A percentile compares a stretch with the other conserved stretches of the same genome.
Conservation (phyloP, 805 yeast genomes). For the Candida cerambycidarum region DNA sequence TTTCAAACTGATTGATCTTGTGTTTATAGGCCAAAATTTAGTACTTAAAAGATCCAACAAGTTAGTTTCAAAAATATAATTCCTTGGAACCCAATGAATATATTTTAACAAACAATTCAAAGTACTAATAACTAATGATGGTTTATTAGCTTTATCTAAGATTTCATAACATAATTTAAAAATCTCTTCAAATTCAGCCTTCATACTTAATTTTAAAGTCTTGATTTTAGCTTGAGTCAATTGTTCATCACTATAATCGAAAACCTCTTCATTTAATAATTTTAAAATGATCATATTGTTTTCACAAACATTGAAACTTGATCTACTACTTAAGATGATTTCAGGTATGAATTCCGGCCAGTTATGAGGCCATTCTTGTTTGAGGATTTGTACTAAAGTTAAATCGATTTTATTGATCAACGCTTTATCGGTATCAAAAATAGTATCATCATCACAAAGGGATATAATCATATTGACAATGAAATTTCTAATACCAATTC, state of each 20-base stretch:
- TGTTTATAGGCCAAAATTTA: slow-evolving; percentile 78
- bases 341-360: slow-evolving; percentile 98
- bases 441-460: slow-evolving; percentile 79
- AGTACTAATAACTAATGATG: slow-evolving; percentile 82
- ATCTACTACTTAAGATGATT: slow-evolving; percentile 77
- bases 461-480: slow-evolving; percentile 91
- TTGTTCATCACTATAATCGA: slow-evolving; percentile 92
- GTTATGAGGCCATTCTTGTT: slow-evolving; percentile 98
- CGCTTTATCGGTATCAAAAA: slow-evolving; percentile 71
- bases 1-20: slow-evolving; percentile 81
- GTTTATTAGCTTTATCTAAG: slow-evolving; percentile 81
- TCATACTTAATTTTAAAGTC: slow-evolving; percentile 77
- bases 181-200: slow-evolving; percentile 88
- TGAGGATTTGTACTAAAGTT: slow-evolving; percentile 88
- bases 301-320: slow-evolving; percentile 92
- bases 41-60: slow-evolving; percentile 67
- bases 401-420: slow-evolving; percentile 90
- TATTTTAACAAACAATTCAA: slow-evolving; percentile 79
- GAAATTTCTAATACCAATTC: slow-evolving; percentile 90
- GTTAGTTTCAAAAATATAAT: slow-evolving; percentile 86
- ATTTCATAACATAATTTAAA: slow-evolving; percentile 93
- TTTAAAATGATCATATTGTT: slow-evolving; percentile 93
- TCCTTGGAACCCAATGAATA: slow-evolving; percentile 91
- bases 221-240: slow-evolving; percentile 95
- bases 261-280: slow-evolving; percentile 90